A percentile compares a stretch with the other conserved stretches of the same genome.
phyloP scores from a whole-genome alignment of 495 filamentous ascomycete genomes.

The Daldinia grandis region DNA sequence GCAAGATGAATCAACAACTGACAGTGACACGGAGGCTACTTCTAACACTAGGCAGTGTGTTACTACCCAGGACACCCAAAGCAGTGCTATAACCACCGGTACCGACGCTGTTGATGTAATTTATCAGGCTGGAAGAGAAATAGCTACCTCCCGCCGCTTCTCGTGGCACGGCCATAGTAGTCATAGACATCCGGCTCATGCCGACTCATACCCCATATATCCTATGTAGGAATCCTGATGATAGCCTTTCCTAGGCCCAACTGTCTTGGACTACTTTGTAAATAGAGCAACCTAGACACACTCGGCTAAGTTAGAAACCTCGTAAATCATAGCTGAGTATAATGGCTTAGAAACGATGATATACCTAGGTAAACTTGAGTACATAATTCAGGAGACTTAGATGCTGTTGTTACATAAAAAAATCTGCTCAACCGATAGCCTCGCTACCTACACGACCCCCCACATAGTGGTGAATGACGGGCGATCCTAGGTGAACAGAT shows the following conservation, averaged over 20 bases:
- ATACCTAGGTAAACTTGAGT: neutral
- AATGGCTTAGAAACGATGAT: neutral
- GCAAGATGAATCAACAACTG: neutral
- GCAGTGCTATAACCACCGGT: conserved; percentile 17
- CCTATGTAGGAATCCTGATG: neutral
- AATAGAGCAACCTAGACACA: neutral
- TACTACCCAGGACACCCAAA: neutral
- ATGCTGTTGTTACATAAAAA: conserved; percentile 4
- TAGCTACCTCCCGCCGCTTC: conserved; percentile 15
- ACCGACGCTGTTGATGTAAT: conserved; percentile 21
- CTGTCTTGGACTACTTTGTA: neutral
- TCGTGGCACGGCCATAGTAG: conserved; percentile 23
- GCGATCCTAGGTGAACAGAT: neutral
- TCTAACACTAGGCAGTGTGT: conserved; percentile 9
- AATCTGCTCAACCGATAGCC: neutral
- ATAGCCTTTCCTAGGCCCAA: neutral
- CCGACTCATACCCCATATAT: conserved; percentile 18
- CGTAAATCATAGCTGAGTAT: neutral
- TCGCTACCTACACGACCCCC: neutral
- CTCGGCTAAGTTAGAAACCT: neutral
- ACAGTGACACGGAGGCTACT: conserved; percentile 20
- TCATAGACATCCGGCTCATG: conserved; percentile 20
- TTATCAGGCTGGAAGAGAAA: conserved; percentile 22
- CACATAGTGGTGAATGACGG: neutral
- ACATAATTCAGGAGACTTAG: neutral